phyloP scores from a whole-genome alignment of 257 asterid genomes.

The Plantago ovata region DNA sequence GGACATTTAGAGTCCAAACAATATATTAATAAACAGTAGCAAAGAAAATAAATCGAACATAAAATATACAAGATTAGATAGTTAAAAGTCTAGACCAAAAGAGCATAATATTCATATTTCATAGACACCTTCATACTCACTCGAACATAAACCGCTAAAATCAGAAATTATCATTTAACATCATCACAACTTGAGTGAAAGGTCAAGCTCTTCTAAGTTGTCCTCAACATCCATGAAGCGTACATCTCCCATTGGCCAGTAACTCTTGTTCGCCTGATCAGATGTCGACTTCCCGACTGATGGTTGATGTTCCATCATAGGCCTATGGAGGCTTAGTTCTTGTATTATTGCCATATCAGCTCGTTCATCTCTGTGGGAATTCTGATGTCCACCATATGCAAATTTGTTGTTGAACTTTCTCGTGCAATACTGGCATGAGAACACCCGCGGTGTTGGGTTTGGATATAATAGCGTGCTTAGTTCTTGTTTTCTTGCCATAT shows the following conservation, averaged over 20 bases:
- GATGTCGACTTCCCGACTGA: conserved; percentile 1
- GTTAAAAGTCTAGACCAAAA: too few relatives aligned
- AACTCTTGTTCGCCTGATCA: too few relatives aligned
- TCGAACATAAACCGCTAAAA: not conserved
- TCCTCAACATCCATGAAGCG: too few relatives aligned
- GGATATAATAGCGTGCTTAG: not conserved
- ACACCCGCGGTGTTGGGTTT: not conserved
- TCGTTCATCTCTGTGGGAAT: not conserved
- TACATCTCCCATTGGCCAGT: too few relatives aligned
- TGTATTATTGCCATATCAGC: not conserved
- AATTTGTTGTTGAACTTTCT: too few relatives aligned
- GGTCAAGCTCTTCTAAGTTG: conserved; percentile 5
- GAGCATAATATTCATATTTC: too few relatives aligned
- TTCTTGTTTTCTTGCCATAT: not conserved
- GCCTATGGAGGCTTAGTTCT: conserved; percentile 1
- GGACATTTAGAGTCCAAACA: too few relatives aligned
- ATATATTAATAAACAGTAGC: too few relatives aligned
- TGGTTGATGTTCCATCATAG: conserved; percentile 4
- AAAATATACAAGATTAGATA: too few relatives aligned
- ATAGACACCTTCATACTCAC: not conserved
- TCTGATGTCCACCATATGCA: too few relatives aligned
- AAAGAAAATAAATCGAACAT: too few relatives aligned
- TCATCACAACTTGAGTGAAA: conserved; percentile 9
- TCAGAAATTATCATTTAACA: too few relatives aligned
- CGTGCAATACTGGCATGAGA: not conserved